A percentile compares a stretch with the other conserved stretches of the same genome.
Evolutionary conservation across 2,329 filamentous ascomycete genomes (phyloP).

Genomic region (Arthrobotrys megalospora): DNA sequence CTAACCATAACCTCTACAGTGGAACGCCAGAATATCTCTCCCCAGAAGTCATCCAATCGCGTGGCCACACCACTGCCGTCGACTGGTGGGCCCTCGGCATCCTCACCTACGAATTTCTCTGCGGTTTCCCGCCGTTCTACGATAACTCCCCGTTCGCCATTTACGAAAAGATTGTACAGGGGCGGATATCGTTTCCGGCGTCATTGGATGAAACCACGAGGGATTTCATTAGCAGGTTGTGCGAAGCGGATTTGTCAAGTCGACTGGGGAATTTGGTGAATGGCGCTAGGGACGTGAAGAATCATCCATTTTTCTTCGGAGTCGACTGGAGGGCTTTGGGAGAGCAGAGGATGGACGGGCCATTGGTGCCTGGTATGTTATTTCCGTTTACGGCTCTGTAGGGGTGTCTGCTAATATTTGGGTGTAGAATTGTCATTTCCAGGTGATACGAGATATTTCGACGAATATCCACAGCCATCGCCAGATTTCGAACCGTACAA

Average conservation of each 20-base stretch:
- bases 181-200: slow-evolving; percentile 80
- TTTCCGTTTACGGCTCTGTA: slow-evolving; percentile 2
- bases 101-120: slow-evolving; percentile 86
- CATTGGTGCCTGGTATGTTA: slow-evolving; percentile 68
- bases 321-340: slow-evolving; percentile 82
- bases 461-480: slow-evolving; percentile 78
- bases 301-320: slow-evolving; percentile 81
- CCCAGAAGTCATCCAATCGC: slow-evolving; percentile 87
- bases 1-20: slow-evolving; percentile 45
- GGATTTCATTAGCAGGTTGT: slow-evolving; percentile 82
- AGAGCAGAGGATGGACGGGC: slow-evolving; percentile 71
- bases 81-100: slow-evolving; percentile 93
- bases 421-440: slow-evolving; percentile 82
- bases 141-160: slow-evolving; percentile 89
- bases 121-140: slow-evolving; percentile 89
- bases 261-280: slow-evolving; percentile 84
- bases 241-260: slow-evolving; percentile 83
- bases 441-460: slow-evolving; percentile 85
- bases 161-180: slow-evolving; percentile 86
- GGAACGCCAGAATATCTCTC: slow-evolving; percentile 88
- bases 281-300: slow-evolving; percentile 79
- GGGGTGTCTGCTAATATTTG: slow-evolving; percentile 65
- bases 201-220: slow-evolving; percentile 76
- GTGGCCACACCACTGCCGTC: slow-evolving; percentile 81
- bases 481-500: slow-evolving; percentile 73